Evolutionary conservation across 495 filamentous ascomycete species (phyloP), one percentile per base, ranked within the genome.

Genomic region (Monascus purpureus): DNA sequence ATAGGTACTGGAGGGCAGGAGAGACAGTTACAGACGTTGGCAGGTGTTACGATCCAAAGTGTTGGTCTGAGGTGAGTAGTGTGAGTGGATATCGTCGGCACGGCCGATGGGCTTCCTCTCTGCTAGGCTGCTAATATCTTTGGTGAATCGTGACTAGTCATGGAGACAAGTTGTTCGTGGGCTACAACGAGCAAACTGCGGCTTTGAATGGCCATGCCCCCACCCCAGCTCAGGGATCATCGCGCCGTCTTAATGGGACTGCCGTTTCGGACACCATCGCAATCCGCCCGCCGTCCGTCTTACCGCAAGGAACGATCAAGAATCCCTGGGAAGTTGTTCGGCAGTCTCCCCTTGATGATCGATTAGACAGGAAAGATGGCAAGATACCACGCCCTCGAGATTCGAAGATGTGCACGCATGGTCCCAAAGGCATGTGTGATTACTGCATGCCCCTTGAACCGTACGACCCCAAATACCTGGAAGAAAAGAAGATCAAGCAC

Each of bases 361-460:
- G 68, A 14, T 57, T 99, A 40, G 90, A 99, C 46, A 83, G 72
- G 58, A 67, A 75, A 43, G 82, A 94, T 72, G 92, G 90, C 32
- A 99, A 95, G 64, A 96, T 96, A 29, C 68, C 74, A 20, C 67
- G 90, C 29, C 61, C 58, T 24, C 65, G 66, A 24, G 92, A 95
- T 45, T 50, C 54, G 25, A 87, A 82, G 46, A 86, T 99, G 81
- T 99, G 90, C 61, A 79, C 80, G 43, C 90, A 99, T 53, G 87
- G 88, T 5, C 75, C 77, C 13, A 93, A 92, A 53, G 90, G 92
- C 41, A 96, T 96, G 92, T 99, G 90, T 53, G 90, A 99, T 55
- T 94, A 95, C 56, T 99, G 90, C 66, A 94, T 88, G 82, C 90
- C 90, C 1, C 63, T 99, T 19, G 92, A 99, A 49, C 92, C 90